Conservation (phyloP, 305 asterid genomes). For the Solanum aculeatissimum region DNA sequence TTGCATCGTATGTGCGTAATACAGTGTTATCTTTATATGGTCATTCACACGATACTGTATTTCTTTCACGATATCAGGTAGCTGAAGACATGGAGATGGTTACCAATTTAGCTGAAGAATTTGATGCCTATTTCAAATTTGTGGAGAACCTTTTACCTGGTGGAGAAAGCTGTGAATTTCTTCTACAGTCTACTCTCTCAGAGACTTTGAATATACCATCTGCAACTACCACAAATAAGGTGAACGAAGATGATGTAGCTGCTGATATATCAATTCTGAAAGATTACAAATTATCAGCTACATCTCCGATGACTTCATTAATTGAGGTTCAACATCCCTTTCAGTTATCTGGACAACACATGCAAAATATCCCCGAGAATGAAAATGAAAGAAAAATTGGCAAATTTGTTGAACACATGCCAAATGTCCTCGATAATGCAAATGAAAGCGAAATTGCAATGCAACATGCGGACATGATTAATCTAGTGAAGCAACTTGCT, state of each 20-base stretch:
- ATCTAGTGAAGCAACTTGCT: constrained; percentile 15
- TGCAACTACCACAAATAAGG: constrained; percentile 7
- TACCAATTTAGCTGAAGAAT: constrained; percentile 22
- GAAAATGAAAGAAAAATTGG: constrained; percentile 15
- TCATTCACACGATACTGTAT: neutral
- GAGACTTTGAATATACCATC: constrained; percentile 28
- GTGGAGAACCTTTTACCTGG: constrained; percentile 1
- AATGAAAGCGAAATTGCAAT: constrained; percentile 14
- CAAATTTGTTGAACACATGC: constrained; percentile 7
- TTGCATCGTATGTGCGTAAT: neutral
- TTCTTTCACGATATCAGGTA: constrained; percentile 38
- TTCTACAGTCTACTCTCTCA: constrained; percentile 13
- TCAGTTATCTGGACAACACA: constrained; percentile 6
- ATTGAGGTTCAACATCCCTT: constrained; percentile 28
- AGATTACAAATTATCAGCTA: constrained; percentile 9
- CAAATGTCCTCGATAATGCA: constrained; percentile 12
- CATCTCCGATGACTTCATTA: constrained; percentile 22
- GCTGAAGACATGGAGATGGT: constrained; percentile 49
- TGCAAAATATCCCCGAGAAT: neutral
- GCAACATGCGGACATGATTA: constrained; percentile 17
- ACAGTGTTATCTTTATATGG: neutral
- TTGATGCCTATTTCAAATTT: constrained; percentile 20
- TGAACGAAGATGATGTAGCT: constrained; percentile 9
- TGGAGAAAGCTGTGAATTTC: neutral
- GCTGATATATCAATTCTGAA: constrained; percentile 3